A percentile compares a stretch with the other conserved stretches of the same genome.
phyloP scores from a whole-genome alignment of 495 filamentous ascomycete genomes.

The Chlorociboria aeruginascens region DNA sequence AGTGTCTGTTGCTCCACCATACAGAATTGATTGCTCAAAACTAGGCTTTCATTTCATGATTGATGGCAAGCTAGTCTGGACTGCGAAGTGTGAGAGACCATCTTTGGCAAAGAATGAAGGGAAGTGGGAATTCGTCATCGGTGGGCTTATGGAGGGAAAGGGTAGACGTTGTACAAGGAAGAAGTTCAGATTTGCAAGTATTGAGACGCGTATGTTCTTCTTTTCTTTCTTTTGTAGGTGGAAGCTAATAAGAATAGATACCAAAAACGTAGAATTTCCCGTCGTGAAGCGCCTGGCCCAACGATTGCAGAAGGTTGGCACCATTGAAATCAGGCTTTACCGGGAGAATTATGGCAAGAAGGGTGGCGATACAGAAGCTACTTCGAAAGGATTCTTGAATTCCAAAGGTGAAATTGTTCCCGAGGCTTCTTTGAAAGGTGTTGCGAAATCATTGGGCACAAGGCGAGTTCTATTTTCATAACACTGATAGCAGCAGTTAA shows the following conservation, averaged over 20 bases:
- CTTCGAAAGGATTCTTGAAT: not conserved
- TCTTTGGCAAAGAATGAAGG: not conserved
- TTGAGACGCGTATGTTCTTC: not conserved
- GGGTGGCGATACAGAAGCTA: not conserved
- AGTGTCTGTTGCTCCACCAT: not conserved
- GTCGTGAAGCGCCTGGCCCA: not conserved
- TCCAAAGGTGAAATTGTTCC: not conserved
- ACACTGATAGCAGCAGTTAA: not conserved
- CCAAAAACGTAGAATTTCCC: not conserved
- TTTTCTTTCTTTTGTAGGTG: too few species aligned
- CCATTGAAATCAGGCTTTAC: not conserved
- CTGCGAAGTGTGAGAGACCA: not conserved
- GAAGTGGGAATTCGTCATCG: not conserved
- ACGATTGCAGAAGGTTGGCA: constrained; percentile 1
- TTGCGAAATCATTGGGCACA: not conserved
- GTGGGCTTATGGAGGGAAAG: not conserved
- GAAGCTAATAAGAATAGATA: not conserved
- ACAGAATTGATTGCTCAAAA: not conserved
- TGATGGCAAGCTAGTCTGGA: not conserved
- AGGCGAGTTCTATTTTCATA: not conserved
- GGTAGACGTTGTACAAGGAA: not conserved
- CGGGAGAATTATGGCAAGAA: not conserved
- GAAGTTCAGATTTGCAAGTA: not conserved
- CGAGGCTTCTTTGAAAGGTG: constrained; percentile 6
- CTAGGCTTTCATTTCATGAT: not conserved